These are phyloP conservation scores for Lipomyces starkeyi DNA, from an alignment of 805 yeast genomes.

Conservation along the genomic window DNA sequence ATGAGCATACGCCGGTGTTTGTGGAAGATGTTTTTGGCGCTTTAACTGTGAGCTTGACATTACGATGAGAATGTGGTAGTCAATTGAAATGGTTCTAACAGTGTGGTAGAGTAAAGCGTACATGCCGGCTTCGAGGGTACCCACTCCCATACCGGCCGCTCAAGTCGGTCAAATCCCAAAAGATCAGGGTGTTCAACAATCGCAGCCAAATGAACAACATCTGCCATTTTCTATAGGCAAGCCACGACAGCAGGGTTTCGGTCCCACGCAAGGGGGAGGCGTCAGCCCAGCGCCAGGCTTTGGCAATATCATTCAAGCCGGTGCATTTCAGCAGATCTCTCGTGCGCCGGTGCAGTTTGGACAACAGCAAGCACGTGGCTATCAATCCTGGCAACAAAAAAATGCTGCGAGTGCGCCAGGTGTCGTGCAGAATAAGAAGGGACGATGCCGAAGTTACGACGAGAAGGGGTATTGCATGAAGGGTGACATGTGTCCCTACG, in stretches of 20 bases:
- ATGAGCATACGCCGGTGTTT: slow-evolving; percentile 42
- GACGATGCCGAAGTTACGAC: slow-evolving; percentile 33
- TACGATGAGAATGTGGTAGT: slow-evolving; percentile 3
- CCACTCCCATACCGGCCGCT: neutral
- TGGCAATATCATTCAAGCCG: neutral
- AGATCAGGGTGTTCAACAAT: neutral
- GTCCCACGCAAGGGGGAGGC: slow-evolving; percentile 4
- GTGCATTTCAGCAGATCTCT: neutral
- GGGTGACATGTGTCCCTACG: slow-evolving; percentile 39
- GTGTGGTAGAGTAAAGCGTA: neutral
- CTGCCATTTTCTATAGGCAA: slow-evolving; percentile 2
- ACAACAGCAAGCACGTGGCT: slow-evolving; percentile 1
- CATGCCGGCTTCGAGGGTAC: neutral
- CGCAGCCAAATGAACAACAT: slow-evolving; percentile 9
- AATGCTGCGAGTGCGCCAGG: neutral
- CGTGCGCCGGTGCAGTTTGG: neutral
- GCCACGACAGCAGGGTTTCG: slow-evolving; percentile 18
- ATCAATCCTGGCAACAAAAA: neutral
- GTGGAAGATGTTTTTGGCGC: slow-evolving; percentile 47
- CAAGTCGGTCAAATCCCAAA: neutral
- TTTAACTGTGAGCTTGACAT: slow-evolving; percentile 25
- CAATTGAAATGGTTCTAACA: neutral
- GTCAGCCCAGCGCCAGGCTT: neutral
- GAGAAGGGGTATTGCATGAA: slow-evolving; percentile 35
- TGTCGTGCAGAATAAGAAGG: slow-evolving; percentile 14